Evolutionary conservation across 2,329 filamentous ascomycete species (phyloP), one percentile per base, ranked within the genome.

Genomic region (Nigrospora oryzae): DNA sequence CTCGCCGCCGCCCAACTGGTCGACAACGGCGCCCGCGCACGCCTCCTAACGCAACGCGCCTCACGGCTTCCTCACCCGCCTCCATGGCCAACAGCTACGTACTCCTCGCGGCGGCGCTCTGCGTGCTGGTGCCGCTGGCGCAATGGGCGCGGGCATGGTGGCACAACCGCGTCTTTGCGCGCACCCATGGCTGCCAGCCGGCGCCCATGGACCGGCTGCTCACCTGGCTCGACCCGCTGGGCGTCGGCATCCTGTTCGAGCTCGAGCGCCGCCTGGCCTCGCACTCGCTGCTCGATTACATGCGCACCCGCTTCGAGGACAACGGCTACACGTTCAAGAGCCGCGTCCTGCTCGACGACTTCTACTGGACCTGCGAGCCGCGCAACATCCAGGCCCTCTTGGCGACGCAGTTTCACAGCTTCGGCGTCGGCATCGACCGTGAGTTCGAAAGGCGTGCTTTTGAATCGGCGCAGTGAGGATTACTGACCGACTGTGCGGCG

Each of bases 391-490:
- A 46, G 17, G 35, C 47, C 5, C 42, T 49, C n/a, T 30, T 46
- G 10, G 45, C 43, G 11, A 46, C 47, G 13, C 45, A 40, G 32
- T 62, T 61, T 53, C 68, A 74, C 33, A 71, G 77, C 46, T 83
- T 73, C 61, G 62, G 58, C 11, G 55, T 79, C 6, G 40, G 40
- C 5, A 42, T 42, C 17, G 40, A 42, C 13, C 33, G 40, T 42
- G 14, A 42, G 40, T 42, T 8, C 6, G 16, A 11, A 14, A 76
- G 36, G 67, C 70, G 0, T 48, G 45, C 49, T 15, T 68, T 73
- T 40, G 66, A 67, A 40, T 45, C 55, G 2, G 54, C 59, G 14
- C 16, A 11, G 19, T 23, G 6, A 6, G 19, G 6, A 11, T 5
- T 6, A 4, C 33, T 42, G 19, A 42, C 15, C 2, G n/a, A 11